These are phyloP conservation scores for Sarcocystis neurona DNA, from an alignment of 169 alveolate genomes.

Conservation along the genomic window DNA sequence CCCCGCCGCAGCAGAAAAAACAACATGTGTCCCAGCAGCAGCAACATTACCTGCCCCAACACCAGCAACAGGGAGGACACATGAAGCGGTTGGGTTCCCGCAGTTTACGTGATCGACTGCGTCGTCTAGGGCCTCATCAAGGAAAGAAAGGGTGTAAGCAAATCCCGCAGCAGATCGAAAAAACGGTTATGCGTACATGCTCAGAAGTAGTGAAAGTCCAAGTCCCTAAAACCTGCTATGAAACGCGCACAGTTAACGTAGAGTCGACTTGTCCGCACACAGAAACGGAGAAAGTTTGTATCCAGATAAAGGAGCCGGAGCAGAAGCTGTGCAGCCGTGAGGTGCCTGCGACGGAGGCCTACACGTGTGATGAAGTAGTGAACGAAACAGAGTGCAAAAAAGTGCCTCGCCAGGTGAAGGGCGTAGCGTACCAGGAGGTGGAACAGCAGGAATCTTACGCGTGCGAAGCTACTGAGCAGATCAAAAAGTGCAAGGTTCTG, in stretches of 20 bases:
- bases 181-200: conserved; percentile 4
- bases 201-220: background rate
- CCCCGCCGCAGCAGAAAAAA: background rate
- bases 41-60: too few species aligned
- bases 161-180: conserved; percentile 24
- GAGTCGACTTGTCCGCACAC: conserved; percentile 28
- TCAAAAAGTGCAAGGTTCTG: conserved; percentile 22
- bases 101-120: too few species aligned
- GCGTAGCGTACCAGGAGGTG: conserved; percentile 23
- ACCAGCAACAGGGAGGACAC: too few species aligned
- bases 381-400: conserved; percentile 19
- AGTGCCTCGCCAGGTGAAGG: conserved; percentile 20
- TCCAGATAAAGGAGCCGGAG: background rate
- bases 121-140: too few species aligned
- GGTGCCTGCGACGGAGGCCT: conserved; percentile 25
- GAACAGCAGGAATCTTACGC: background rate
- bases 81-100: too few species aligned
- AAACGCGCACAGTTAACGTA: conserved; percentile 1
- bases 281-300: conserved; percentile 18
- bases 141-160: conserved; percentile 25
- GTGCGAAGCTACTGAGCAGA: conserved; percentile 35
- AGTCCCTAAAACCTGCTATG: conserved; percentile 28
- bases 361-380: conserved; percentile 26
- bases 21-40: background rate
- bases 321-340: conserved; percentile 27